Conservation (phyloP, 768 basidiomycete species). For the Tylopilus subfusipes region DNA sequence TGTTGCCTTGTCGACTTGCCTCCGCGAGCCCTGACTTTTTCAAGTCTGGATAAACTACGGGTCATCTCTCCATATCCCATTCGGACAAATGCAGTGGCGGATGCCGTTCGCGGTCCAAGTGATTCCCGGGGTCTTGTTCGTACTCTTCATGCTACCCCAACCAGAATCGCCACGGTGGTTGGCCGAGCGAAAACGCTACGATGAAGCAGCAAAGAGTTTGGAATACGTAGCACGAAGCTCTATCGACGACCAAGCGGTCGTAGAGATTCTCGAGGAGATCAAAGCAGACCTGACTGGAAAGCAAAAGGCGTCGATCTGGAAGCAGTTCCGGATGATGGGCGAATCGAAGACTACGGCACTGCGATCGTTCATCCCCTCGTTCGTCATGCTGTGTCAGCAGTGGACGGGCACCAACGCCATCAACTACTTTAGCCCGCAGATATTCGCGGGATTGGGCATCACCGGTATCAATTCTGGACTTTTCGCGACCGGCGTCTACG, state of each 20-base stretch:
- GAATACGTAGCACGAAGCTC: slow-evolving; percentile 35
- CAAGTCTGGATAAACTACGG: slow-evolving; percentile 50
- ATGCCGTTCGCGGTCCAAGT: slow-evolving; percentile 51
- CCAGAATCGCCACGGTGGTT: slow-evolving; percentile 59
- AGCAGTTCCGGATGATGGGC: slow-evolving; percentile 42
- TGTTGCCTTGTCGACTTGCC: not conserved
- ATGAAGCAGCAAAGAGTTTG: slow-evolving; percentile 39
- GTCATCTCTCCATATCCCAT: slow-evolving; percentile 34
- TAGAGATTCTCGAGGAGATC: slow-evolving; percentile 43
- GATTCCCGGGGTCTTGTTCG: slow-evolving; percentile 49
- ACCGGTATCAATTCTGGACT: slow-evolving; percentile 40
- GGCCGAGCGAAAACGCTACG: slow-evolving; percentile 43
- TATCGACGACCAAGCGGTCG: slow-evolving; percentile 34
- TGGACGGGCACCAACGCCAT: slow-evolving; percentile 56
- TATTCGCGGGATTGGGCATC: slow-evolving; percentile 49
- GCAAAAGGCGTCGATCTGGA: slow-evolving; percentile 30
- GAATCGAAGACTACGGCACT: slow-evolving; percentile 41
- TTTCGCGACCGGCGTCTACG: slow-evolving; percentile 47
- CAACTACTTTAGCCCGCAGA: slow-evolving; percentile 52
- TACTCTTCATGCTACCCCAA: slow-evolving; percentile 44
- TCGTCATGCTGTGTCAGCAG: slow-evolving; percentile 47
- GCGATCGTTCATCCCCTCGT: slow-evolving; percentile 43
- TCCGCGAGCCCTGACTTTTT: not conserved
- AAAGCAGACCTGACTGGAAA: slow-evolving; percentile 46
- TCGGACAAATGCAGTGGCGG: slow-evolving; percentile 48